phyloP scores from a whole-genome alignment of 768 basidiomycete species.

The Mycena albidolilacea region DNA sequence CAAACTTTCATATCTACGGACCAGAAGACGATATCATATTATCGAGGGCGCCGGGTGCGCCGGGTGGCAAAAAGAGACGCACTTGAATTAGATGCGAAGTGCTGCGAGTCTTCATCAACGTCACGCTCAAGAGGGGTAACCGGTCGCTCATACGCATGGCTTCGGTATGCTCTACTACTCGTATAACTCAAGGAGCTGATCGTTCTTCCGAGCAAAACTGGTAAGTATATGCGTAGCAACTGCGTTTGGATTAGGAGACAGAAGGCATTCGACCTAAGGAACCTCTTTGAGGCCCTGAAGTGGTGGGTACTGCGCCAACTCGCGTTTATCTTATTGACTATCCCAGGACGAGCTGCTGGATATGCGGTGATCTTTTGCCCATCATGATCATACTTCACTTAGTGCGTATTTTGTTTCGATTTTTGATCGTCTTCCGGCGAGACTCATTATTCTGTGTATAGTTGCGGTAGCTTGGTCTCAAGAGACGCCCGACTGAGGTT shows the following conservation, averaged over 20 bases:
- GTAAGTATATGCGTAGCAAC: slow-evolving; percentile 58
- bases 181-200: not conserved
- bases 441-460: slow-evolving; percentile 54
- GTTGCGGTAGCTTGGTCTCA: slow-evolving; percentile 52
- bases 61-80: too few relatives aligned
- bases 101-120: slow-evolving; percentile 82
- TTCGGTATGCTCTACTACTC: slow-evolving; percentile 61
- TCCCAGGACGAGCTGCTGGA: slow-evolving; percentile 68
- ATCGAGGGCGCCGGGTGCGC: too few relatives aligned
- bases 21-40: too few relatives aligned
- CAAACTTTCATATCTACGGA: too few relatives aligned
- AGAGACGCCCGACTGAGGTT: not conserved
- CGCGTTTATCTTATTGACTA: too few relatives aligned
- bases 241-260: slow-evolving; percentile 44
- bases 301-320: slow-evolving; percentile 59
- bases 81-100: slow-evolving; percentile 68
- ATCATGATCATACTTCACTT: slow-evolving; percentile 78
- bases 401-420: slow-evolving; percentile 60
- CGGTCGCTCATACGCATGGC: slow-evolving; percentile 87
- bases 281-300: slow-evolving; percentile 92
- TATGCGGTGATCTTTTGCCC: slow-evolving; percentile 90
- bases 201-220: slow-evolving; percentile 74
- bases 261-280: slow-evolving; percentile 83
- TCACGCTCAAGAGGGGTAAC: slow-evolving; percentile 74
- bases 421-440: not conserved